Base-by-base conservation (phyloP, 176 grass and related monocot genomes). In the Bromus sterilis region DNA sequence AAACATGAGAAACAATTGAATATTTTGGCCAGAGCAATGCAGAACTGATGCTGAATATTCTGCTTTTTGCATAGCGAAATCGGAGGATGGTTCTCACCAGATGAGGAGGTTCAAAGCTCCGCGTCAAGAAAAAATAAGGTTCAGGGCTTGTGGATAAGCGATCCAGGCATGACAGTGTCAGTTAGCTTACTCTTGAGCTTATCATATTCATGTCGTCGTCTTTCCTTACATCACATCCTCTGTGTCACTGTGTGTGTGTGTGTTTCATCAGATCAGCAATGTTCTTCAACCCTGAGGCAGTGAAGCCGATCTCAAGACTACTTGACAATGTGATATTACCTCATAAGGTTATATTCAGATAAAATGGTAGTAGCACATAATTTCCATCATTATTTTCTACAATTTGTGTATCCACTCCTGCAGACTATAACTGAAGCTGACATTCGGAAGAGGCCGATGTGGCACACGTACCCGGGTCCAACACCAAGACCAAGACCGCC, bases 351-450 rank as follows among this genome's bases (percentile, higher is more conserved):
- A 7, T 5, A 57, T 18, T 28, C 74, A 59, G 10, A 18, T 48
- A 1, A 16, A 48, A 15, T 48, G 15, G 0, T 2, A 24, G 0
- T 2, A 24, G 0, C 7, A 33, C 6, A 9, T 28, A 26, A 37
- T 59, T 37, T 69, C 62, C 44, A n/a, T 13, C n/a, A n/a, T 9
- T 2, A 11, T 32, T 37, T 70, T 49, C 46, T 49, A 2, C 1
- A 25, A 7, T 14, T 16, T 18, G 3, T 21, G 48, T 51, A 21
- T 51, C 48, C 16, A 37, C 7, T 51, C 12, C 4, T 72, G 66
- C 56, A 83, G 86, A 83, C 42, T 29, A 0, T 87, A 72, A 56
- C 86, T 20, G 74, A 83, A 88, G 43, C 18, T 34, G 80, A 83
- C 40, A 83, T 83, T 35, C 6, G 56, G 0, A 55, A 11, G 57